Base-by-base conservation (phyloP, 163 green algal genomes). In the Botryococcus braunii region DNA sequence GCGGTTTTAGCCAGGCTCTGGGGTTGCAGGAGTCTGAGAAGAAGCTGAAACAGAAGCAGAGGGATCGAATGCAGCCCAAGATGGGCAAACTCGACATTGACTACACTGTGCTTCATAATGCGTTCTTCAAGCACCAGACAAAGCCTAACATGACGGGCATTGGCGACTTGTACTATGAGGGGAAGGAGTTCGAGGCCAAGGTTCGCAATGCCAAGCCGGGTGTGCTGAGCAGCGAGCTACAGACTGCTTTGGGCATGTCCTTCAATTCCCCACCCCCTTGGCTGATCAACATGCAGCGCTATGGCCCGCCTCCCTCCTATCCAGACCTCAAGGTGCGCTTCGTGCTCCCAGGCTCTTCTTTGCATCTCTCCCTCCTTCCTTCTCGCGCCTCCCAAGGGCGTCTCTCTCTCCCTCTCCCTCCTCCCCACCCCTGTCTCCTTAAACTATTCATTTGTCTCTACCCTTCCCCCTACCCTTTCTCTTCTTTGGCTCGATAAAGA, bases 241-340 rank as follows among this genome's bases (percentile, higher is more conserved):
- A 78, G 55, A 75, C 69, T 41, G 94, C 92, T 34, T 78, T 99
- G 40, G 94, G 92, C 61, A 73, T 99, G 88, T 64, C 31, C 21
- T 84, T 86, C 31, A 73, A 50, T 27, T 55, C 61, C 21, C 94
- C 92, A 13, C 92, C 92, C 13, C 94, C 94, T 31, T 99, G 92
- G 92, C 90, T 99, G 35, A 92, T 98, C 78, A 95, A 96, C 83
- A 98, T 98, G 93, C 92, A 98, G 89, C 86, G 94, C 52, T 98
- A 99, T 66, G 95, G 95, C 0, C 93, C 93, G 31, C 95, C 95
- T 1, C 95, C 95, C 6, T 95, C 88, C 32, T 99, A 99, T 77
- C 91, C 93, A 58, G 83, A 88, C 60, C 82, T 97, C 31, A 91
- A 92, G 74, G 67, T 73, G 43, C 4, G 56, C 17, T n/a, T n/a